A percentile compares a stretch with the other conserved stretches of the same genome.
Conservation (phyloP, 2,329 filamentous ascomycete species). For the Ophiosphaerella korrae region DNA sequence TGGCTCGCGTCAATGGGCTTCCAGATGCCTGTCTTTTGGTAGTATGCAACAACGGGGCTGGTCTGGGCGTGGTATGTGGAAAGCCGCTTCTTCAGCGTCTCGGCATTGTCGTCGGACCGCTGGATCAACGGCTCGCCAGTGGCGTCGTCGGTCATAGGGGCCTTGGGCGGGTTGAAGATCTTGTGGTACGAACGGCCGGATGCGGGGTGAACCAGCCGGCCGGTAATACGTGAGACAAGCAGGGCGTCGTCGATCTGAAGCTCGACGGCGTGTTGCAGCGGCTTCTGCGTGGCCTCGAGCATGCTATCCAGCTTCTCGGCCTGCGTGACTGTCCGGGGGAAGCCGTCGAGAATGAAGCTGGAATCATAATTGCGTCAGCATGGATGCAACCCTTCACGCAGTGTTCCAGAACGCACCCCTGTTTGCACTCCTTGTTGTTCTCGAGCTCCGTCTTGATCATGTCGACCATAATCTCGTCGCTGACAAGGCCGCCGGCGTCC, state of each 20-base stretch:
- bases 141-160: conserved; percentile 90
- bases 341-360: conserved; percentile 98
- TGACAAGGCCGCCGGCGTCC: conserved; percentile 96
- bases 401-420: conserved; percentile 67
- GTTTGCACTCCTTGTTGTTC: conserved; percentile 92
- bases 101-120: conserved; percentile 95
- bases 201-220: conserved; percentile 91
- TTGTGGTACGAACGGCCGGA: conserved; percentile 97
- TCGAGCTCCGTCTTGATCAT: conserved; percentile 99
- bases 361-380: conserved; percentile 1
- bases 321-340: conserved; percentile 94
- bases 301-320: conserved; percentile 93
- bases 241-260: conserved; percentile 95
- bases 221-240: conserved; percentile 93
- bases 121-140: conserved; percentile 97
- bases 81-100: conserved; percentile 92
- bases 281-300: conserved; percentile 77
- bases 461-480: conserved; percentile 98
- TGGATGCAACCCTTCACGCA: background rate
- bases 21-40: conserved; percentile 98
- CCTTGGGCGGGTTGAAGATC: conserved; percentile 98
- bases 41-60: conserved; percentile 89
- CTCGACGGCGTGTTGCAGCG: conserved; percentile 92
- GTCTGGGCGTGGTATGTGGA: conserved; percentile 95
- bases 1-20: conserved; percentile 93